phyloP scores from a whole-genome alignment of 768 basidiomycete genomes.

The Mycena crocata region DNA sequence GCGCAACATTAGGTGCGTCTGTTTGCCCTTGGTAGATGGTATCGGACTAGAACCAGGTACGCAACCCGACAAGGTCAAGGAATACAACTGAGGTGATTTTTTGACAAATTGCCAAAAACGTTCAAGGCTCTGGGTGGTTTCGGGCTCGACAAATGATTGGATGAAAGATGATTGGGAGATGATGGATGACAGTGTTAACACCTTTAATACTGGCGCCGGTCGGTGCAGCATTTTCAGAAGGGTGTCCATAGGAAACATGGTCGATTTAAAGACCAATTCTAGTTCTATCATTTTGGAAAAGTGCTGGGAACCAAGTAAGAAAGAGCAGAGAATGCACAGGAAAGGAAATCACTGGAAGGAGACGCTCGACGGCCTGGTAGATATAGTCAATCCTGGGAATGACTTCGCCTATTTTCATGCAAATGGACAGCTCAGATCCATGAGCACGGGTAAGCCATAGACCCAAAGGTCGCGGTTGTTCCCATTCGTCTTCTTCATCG shows the following conservation, averaged over 20 bases:
- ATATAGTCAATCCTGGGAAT: slow-evolving; percentile 4
- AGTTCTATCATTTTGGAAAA: slow-evolving; percentile 11
- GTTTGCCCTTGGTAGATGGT: not conserved
- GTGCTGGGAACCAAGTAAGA: slow-evolving; percentile 5
- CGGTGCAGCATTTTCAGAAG: not conserved
- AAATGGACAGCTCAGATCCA: not conserved
- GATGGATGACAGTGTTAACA: not conserved
- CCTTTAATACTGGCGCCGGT: slow-evolving; percentile 1
- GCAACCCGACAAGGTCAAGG: slow-evolving; percentile 7
- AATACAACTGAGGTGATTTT: not conserved
- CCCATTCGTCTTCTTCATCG: not conserved
- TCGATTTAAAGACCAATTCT: not conserved
- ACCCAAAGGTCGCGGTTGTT: not conserved
- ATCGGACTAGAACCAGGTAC: not conserved
- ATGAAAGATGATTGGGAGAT: not conserved
- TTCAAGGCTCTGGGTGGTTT: not conserved
- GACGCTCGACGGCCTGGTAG: not conserved
- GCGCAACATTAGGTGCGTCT: not conserved
- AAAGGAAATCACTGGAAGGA: not conserved
- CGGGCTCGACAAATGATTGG: not conserved
- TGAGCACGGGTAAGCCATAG: slow-evolving; percentile 19
- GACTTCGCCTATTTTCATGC: not conserved
- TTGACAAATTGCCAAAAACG: slow-evolving; percentile 11
- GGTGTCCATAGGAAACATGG: not conserved
- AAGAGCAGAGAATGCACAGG: not conserved